Evolutionary conservation across 148 eudicot species (phyloP).

Genomic region (Silene conica): DNA sequence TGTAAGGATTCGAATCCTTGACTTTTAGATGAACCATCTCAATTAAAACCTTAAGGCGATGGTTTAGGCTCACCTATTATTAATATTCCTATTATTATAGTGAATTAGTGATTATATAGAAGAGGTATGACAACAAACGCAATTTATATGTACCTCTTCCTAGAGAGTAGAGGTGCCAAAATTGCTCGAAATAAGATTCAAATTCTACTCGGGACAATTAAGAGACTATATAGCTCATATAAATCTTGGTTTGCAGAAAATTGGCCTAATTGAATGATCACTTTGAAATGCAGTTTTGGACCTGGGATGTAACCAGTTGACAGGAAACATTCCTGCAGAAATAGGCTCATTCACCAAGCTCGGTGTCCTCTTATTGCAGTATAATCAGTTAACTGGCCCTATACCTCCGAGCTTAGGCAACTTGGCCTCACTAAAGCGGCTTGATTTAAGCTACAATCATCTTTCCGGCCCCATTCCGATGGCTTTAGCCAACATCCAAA

Average conservation of each 20-base stretch:
- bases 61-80: too few species aligned
- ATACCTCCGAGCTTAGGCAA: constrained; percentile 64
- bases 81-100: too few species aligned
- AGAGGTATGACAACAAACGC: too few species aligned
- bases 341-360: constrained; percentile 60
- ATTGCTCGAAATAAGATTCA: background rate
- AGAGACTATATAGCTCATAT: too few species aligned
- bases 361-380: constrained; percentile 50
- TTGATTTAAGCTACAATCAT: constrained; percentile 67
- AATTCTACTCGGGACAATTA: background rate
- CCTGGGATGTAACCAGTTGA: constrained; percentile 65
- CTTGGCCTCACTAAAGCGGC: constrained; percentile 49
- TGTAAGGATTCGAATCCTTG: too few species aligned
- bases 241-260: too few species aligned
- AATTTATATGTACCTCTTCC: background rate
- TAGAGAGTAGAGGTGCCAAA: background rate
- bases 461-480: constrained; percentile 73
- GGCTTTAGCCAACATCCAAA: constrained; percentile 39
- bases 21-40: too few species aligned
- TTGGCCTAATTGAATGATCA: background rate
- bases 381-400: constrained; percentile 53
- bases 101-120: too few species aligned
- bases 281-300: constrained; percentile 54
- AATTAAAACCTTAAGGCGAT: too few species aligned
- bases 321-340: constrained; percentile 65